These are phyloP conservation scores for Xylariaceae sp. DNA, from an alignment of 2,329 filamentous ascomycete species.

Conservation along the genomic window DNA sequence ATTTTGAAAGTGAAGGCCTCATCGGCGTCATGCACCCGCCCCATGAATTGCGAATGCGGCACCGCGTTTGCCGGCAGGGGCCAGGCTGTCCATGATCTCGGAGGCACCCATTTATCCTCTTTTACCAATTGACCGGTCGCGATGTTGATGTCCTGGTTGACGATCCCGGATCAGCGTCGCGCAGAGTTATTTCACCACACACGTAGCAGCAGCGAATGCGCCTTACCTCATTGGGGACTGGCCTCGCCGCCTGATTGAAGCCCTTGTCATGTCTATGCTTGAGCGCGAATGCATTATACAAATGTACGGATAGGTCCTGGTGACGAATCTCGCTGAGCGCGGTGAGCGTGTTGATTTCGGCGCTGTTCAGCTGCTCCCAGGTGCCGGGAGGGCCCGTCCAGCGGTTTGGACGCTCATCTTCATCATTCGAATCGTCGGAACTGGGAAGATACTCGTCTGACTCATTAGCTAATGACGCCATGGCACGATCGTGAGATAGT, in stretches of 20 bases:
- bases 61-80: slow-evolving; percentile 62
- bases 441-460: slow-evolving; percentile 32
- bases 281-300: slow-evolving; percentile 73
- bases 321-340: slow-evolving; percentile 61
- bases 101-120: slow-evolving; percentile 45
- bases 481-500: slow-evolving; percentile 3
- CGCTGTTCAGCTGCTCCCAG: slow-evolving; percentile 60
- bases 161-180: background rate
- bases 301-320: slow-evolving; percentile 66
- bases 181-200: slow-evolving; percentile 14
- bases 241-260: slow-evolving; percentile 9
- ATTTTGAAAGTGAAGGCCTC: slow-evolving; percentile 48
- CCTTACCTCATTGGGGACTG: slow-evolving; percentile 34
- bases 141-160: slow-evolving; percentile 29
- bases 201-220: background rate
- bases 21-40: slow-evolving; percentile 38
- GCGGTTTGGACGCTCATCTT: slow-evolving; percentile 59
- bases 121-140: slow-evolving; percentile 27
- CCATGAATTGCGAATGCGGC: slow-evolving; percentile 53
- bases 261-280: slow-evolving; percentile 43
- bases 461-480: slow-evolving; percentile 22
- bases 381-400: slow-evolving; percentile 64
- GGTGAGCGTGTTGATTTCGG: slow-evolving; percentile 59
- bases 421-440: slow-evolving; percentile 39
- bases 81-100: slow-evolving; percentile 78